A percentile compares a stretch with the other conserved stretches of the same genome.
These are phyloP conservation scores for Suhomyces choctaworum DNA, from an alignment of 1,139 yeast genomes.

Conservation along the genomic window DNA sequence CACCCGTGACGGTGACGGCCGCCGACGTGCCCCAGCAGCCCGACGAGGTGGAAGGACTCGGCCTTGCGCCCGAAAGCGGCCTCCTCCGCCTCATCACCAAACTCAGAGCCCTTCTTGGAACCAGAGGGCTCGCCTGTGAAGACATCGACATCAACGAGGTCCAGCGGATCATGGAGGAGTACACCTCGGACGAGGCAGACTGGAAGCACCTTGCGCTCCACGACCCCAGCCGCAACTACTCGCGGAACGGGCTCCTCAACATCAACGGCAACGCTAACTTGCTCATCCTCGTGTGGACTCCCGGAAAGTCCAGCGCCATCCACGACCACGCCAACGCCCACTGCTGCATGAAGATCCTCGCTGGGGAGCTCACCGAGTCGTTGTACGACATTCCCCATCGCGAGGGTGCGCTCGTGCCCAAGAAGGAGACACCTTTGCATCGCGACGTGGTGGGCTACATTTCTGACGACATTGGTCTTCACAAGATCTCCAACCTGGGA, in stretches of 20 bases:
- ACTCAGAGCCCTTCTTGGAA: constrained; percentile 34
- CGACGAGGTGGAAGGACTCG: constrained; percentile 13
- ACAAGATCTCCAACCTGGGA: constrained; percentile 58
- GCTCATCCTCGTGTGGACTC: constrained; percentile 70
- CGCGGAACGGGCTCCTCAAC: constrained; percentile 66
- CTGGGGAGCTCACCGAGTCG: constrained; percentile 61
- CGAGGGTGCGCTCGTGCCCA: constrained; percentile 30
- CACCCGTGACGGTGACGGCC: neutral
- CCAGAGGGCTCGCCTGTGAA: constrained; percentile 40
- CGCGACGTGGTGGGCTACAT: constrained; percentile 64
- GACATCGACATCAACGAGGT: constrained; percentile 58
- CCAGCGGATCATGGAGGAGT: constrained; percentile 48
- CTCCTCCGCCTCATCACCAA: constrained; percentile 25
- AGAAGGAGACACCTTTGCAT: constrained; percentile 35
- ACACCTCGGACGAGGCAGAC: constrained; percentile 50
- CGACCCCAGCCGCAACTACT: constrained; percentile 52
- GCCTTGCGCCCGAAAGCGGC: constrained; percentile 22
- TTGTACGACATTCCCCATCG: constrained; percentile 53
- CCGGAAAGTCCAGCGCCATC: constrained; percentile 63
- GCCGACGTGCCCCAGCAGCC: neutral
- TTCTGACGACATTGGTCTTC: constrained; percentile 66
- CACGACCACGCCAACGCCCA: constrained; percentile 83
- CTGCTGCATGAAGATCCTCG: constrained; percentile 63
- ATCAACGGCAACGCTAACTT: constrained; percentile 70
- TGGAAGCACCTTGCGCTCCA: constrained; percentile 62